phyloP scores from a whole-genome alignment of 176 grass and related monocot species.

The Dendrocalamus sinicus region DNA sequence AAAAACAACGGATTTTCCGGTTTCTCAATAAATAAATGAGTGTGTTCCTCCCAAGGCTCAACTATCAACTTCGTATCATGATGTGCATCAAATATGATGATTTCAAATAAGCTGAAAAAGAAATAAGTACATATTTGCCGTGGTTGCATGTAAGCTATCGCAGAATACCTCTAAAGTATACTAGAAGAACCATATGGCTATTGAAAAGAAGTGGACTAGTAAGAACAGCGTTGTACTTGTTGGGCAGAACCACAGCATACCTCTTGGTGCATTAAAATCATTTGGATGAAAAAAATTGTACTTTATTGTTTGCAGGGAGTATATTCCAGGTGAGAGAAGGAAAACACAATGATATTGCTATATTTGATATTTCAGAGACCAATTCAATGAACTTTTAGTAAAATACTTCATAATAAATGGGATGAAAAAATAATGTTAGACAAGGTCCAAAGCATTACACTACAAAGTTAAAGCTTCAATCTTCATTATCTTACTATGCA shows the following conservation, averaged over 20 bases:
- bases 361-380: background rate
- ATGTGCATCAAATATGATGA: background rate
- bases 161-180: background rate
- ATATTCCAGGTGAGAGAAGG: background rate
- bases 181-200: background rate
- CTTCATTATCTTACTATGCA: background rate
- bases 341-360: background rate
- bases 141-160: background rate
- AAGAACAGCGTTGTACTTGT: background rate
- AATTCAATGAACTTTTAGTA: background rate
- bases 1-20: background rate
- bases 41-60: background rate
- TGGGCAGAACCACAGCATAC: background rate
- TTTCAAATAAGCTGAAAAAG: background rate
- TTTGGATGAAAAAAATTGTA: background rate
- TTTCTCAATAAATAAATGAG: background rate
- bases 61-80: background rate
- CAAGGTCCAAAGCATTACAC: conserved; percentile 5
- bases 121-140: background rate
- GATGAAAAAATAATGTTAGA: background rate
- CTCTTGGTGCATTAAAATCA: background rate
- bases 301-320: background rate
- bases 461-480: background rate
- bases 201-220: background rate
- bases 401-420: background rate